Evolutionary conservation across 2,329 filamentous ascomycete genomes (phyloP), one percentile per base, ranked within the genome.

Genomic region (Colletotrichum sp.): DNA sequence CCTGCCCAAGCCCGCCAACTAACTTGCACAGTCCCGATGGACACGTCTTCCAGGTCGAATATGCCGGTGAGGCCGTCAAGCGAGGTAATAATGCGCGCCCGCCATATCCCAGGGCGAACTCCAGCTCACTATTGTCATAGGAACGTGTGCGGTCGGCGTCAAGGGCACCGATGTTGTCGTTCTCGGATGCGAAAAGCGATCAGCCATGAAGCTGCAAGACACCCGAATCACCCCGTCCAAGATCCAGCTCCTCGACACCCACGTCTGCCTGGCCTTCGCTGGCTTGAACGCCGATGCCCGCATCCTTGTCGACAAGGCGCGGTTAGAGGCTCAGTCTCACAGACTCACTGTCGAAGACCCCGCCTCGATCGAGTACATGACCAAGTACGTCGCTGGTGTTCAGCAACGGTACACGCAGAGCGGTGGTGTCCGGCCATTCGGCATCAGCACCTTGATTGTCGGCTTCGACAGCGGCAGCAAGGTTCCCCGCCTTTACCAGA

Each of bases 41-140:
- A 87, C 97, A 99, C 90, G 97, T 99, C 83, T 99, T 99, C 89
- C 97, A 99, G 88, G 97, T 99, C 83, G 97, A 99, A 91, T 99
- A 99, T 92, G 97, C 97, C 72, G 94, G 98, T 80, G 97, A 99
- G 89, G 97, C 97, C 80, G 97, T 99, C 80, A 99, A 99, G 91
- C 90, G 97, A 95, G 97, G 96, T 97, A 88, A 76, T 84, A 81
- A 63, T 36, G 72, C 30, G 44, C 57, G 64, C 77, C 75, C 75
- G 57, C n/a, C 32, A 30, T 48, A 32, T 75, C 75, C 52, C 59
- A 75, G 71, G 34, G 59, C 66, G 57, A 79, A 75, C 80, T 81
- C 81, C 71, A 63, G 69, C 79, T 80, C 72, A 79, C 75, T 77
- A 71, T 73, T 67, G 75, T 60, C 64, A 76, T 71, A 98, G 95